Conservation (phyloP, 2,329 filamentous ascomycete genomes). For the Macroventuria anomochaeta region DNA sequence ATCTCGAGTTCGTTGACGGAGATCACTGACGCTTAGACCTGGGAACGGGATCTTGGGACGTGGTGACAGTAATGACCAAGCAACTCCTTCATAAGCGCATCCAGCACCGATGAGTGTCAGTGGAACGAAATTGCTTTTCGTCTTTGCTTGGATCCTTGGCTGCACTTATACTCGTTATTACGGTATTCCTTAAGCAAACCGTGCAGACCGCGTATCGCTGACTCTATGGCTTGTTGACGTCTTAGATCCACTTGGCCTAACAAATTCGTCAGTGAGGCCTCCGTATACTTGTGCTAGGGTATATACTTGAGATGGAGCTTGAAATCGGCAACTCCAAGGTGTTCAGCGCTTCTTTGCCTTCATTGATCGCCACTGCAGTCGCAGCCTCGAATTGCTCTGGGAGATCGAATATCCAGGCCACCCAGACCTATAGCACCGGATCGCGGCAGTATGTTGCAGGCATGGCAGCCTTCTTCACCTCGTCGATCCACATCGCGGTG, state of each 20-base stretch:
- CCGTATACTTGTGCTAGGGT: too few species aligned
- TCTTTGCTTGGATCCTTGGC: too few species aligned
- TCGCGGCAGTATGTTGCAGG: slow-evolving; percentile 22
- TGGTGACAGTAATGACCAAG: neutral
- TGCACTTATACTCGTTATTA: too few species aligned
- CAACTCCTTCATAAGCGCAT: neutral
- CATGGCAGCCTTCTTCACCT: slow-evolving; percentile 6
- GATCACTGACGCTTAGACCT: neutral
- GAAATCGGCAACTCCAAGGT: slow-evolving; percentile 15
- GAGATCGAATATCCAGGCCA: slow-evolving; percentile 25
- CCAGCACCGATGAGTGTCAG: neutral
- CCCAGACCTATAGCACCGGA: slow-evolving; percentile 33
- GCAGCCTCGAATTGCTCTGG: slow-evolving; percentile 12
- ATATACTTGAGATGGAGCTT: neutral
- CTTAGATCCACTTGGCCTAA: too few species aligned
- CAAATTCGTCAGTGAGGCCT: too few species aligned
- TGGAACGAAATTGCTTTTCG: neutral
- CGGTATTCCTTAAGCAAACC: too few species aligned
- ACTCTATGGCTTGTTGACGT: too few species aligned
- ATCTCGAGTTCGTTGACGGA: too few species aligned
- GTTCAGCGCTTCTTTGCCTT: neutral
- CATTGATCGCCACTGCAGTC: slow-evolving; percentile 17
- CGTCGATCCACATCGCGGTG: slow-evolving; percentile 51
- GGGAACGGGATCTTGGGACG: neutral
- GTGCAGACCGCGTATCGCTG: too few species aligned